Percentiles rank a stretch among this genome's conserved stretches.
phyloP scores from a whole-genome alignment of 805 yeast species.

The Candida sonorensis region DNA sequence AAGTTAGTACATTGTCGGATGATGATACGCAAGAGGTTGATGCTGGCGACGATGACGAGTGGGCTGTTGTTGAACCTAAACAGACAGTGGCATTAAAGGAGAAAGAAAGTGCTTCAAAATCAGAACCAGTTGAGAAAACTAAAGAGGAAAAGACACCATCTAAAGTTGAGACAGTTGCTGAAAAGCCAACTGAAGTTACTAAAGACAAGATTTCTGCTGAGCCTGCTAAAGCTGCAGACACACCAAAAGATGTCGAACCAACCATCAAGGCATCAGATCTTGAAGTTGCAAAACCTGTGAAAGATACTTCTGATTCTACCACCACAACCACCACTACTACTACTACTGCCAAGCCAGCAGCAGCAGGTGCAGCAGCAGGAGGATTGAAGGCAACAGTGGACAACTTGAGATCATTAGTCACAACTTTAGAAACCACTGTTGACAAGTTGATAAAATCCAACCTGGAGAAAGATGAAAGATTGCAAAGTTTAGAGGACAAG shows the following conservation, averaged over 20 bases:
- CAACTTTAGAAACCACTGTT: slow-evolving; percentile 50
- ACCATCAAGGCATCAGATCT: too few relatives aligned
- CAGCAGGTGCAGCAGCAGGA: slow-evolving; percentile 38
- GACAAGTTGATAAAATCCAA: slow-evolving; percentile 44
- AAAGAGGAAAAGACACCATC: slow-evolving; percentile 3
- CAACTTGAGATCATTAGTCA: slow-evolving; percentile 52
- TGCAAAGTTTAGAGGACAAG: slow-evolving; percentile 52
- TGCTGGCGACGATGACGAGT: slow-evolving; percentile 24
- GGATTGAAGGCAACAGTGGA: slow-evolving; percentile 71
- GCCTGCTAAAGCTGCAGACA: slow-evolving; percentile 29
- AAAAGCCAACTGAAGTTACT: slow-evolving; percentile 1
- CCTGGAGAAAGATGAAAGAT: slow-evolving; percentile 57
- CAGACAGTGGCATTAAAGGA: neutral
- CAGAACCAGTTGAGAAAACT: slow-evolving; percentile 1
- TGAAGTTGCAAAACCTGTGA: neutral
- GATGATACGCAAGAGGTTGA: slow-evolving; percentile 31
- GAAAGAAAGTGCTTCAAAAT: neutral
- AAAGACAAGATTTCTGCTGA: slow-evolving; percentile 14
- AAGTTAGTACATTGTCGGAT: slow-evolving; percentile 34
- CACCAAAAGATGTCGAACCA: too few relatives aligned
- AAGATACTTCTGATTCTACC: slow-evolving; percentile 8
- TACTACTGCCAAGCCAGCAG: slow-evolving; percentile 28
- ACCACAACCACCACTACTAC: slow-evolving; percentile 13
- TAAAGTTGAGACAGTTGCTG: slow-evolving; percentile 1
- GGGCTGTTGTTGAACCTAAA: slow-evolving; percentile 14